These are phyloP conservation scores for Fraxinus velutina DNA, from an alignment of 305 asterid species.

Conservation along the genomic window DNA sequence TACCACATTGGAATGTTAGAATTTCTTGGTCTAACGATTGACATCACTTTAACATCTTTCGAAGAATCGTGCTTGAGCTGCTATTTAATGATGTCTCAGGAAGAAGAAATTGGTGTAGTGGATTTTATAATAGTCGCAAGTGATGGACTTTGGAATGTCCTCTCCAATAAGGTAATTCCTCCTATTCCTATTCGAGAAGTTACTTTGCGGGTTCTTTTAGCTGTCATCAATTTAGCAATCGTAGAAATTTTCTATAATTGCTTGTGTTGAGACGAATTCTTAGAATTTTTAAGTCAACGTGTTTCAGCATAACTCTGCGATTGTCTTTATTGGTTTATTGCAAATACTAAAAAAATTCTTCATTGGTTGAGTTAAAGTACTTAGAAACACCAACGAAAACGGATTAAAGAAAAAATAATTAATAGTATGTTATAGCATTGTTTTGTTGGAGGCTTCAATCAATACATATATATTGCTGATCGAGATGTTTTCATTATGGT, in stretches of 20 bases:
- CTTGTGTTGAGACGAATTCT: neutral
- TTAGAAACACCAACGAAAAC: neutral
- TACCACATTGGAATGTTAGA: neutral
- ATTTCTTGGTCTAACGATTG: neutral
- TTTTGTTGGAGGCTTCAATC: neutral
- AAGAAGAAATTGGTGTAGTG: conserved; percentile 41
- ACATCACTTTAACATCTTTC: neutral
- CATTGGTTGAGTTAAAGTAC: neutral
- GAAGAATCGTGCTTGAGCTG: neutral
- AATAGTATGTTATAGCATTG: neutral
- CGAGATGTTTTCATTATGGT: neutral
- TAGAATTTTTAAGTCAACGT: neutral
- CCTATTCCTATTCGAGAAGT: neutral
- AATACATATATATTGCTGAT: neutral
- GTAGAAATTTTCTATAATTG: neutral
- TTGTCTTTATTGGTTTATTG: neutral
- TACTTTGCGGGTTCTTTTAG: neutral
- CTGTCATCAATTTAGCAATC: neutral
- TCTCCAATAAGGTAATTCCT: conserved; percentile 41
- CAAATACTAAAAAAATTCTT: neutral
- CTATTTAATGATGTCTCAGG: conserved; percentile 23
- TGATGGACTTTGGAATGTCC: conserved; percentile 51
- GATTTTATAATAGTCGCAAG: conserved; percentile 46
- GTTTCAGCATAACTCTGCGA: neutral
- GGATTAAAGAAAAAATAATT: neutral